These are phyloP conservation scores for Serpula lacrymans DNA, from an alignment of 768 basidiomycete species.

Conservation along the genomic window DNA sequence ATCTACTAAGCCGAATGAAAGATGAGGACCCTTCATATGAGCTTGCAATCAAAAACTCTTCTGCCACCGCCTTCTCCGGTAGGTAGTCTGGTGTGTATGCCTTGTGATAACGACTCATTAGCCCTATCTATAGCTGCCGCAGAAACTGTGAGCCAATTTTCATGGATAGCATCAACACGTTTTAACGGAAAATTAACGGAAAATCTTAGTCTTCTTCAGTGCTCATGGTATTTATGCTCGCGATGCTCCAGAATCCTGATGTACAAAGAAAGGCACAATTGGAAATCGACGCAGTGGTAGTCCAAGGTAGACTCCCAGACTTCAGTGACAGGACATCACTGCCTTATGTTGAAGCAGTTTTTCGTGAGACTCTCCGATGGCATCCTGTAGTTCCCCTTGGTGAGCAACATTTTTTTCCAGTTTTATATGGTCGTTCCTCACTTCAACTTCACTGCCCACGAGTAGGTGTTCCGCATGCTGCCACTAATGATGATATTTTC, in stretches of 20 bases:
- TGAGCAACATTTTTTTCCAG: too few species aligned
- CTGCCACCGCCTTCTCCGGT: slow-evolving; percentile 19
- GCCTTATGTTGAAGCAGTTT: slow-evolving; percentile 25
- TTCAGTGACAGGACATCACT: slow-evolving; percentile 25
- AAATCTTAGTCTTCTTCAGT: slow-evolving; percentile 28
- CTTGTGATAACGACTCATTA: too few species aligned
- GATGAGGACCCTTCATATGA: not conserved
- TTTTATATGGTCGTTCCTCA: not conserved
- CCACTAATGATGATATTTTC: slow-evolving; percentile 40
- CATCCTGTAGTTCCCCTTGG: slow-evolving; percentile 31
- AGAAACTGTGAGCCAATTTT: slow-evolving; percentile 21
- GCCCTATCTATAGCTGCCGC: slow-evolving; percentile 28
- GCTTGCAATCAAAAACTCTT: slow-evolving; percentile 15
- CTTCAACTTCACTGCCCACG: not conserved
- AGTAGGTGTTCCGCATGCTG: slow-evolving; percentile 30
- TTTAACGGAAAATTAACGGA: not conserved
- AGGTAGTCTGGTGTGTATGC: not conserved
- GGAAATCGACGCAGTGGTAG: slow-evolving; percentile 33
- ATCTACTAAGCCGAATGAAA: slow-evolving; percentile 9
- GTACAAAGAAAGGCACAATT: slow-evolving; percentile 36
- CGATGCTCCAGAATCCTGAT: slow-evolving; percentile 35
- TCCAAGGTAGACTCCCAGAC: slow-evolving; percentile 25
- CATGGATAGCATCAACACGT: too few species aligned
- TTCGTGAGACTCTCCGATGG: slow-evolving; percentile 35
- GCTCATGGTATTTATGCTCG: slow-evolving; percentile 27